phyloP scores from a whole-genome alignment of 1,284 basidiomycete species.

The Puccinia triticina region DNA sequence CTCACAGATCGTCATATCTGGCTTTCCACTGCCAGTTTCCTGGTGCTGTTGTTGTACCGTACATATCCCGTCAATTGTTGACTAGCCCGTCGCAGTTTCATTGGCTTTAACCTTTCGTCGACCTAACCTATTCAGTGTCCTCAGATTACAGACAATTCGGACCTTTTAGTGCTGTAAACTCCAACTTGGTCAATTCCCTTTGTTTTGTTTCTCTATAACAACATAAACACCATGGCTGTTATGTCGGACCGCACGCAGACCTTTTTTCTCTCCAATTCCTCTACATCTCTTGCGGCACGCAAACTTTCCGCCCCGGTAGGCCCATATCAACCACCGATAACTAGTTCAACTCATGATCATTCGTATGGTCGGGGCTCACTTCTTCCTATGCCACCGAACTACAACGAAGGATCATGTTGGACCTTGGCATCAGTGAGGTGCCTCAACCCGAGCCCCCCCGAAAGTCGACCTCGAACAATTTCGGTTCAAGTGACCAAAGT shows the following conservation, averaged over 20 bases:
- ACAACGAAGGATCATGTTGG: conserved; percentile 29
- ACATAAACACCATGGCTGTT: neutral
- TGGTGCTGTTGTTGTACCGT: neutral
- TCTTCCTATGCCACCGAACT: conserved; percentile 44
- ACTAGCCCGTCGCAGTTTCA: neutral
- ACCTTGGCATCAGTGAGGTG: conserved; percentile 8
- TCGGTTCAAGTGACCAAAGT: conserved; percentile 35
- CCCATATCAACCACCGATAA: neutral
- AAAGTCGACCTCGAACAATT: conserved; percentile 12
- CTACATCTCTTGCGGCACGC: neutral
- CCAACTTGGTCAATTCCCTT: neutral
- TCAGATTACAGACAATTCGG: conserved; percentile 1
- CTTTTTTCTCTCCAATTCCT: neutral
- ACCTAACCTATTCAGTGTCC: neutral
- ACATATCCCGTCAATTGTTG: neutral
- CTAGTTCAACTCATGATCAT: neutral
- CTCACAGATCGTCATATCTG: neutral
- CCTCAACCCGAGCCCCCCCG: conserved; percentile 1
- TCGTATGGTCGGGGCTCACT: conserved; percentile 25
- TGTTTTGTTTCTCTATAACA: neutral
- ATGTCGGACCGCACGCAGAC: conserved; percentile 23
- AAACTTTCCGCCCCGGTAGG: conserved; percentile 16
- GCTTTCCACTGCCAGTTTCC: conserved; percentile 2
- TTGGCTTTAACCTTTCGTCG: neutral
- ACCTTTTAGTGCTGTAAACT: conserved; percentile 2